Conservation (phyloP, 1,284 basidiomycete species). For the Cutaneotrichosporon sp. region DNA sequence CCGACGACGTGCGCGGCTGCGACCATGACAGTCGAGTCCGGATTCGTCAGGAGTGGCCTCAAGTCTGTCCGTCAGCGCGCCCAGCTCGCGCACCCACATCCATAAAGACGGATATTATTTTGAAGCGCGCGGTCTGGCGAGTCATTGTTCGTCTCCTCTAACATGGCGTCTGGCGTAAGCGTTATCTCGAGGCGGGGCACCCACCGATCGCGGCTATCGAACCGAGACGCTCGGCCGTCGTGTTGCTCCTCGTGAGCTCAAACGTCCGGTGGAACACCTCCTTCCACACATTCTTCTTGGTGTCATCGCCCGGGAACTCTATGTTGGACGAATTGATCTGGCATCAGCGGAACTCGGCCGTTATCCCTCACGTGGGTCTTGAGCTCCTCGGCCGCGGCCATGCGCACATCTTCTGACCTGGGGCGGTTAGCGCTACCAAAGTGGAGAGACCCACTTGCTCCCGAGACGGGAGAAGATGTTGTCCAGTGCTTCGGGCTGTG, state of each 20-base stretch:
- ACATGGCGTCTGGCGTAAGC: conserved; percentile 38
- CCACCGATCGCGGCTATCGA: conserved; percentile 56
- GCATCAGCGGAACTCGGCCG: background rate
- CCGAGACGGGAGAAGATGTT: conserved; percentile 45
- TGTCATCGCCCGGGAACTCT: conserved; percentile 51
- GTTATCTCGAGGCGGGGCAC: conserved; percentile 7
- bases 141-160: conserved; percentile 48
- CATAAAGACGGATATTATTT: conserved; percentile 50
- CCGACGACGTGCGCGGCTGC: conserved; percentile 50
- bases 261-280: conserved; percentile 57
- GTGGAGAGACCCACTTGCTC: conserved; percentile 33
- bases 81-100: conserved; percentile 38
- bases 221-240: conserved; percentile 55
- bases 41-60: conserved; percentile 48
- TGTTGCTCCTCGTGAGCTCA: conserved; percentile 56
- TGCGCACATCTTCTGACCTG: conserved; percentile 23
- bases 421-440: background rate
- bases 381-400: conserved; percentile 34
- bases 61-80: conserved; percentile 35
- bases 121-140: conserved; percentile 49
- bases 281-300: conserved; percentile 50
- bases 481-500: conserved; percentile 48
- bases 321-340: conserved; percentile 46
- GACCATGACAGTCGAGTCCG: conserved; percentile 53
- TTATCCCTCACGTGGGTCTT: conserved; percentile 32